Conservation (phyloP, 2,329 filamentous ascomycete genomes). For the Fusarium phyllophilum region DNA sequence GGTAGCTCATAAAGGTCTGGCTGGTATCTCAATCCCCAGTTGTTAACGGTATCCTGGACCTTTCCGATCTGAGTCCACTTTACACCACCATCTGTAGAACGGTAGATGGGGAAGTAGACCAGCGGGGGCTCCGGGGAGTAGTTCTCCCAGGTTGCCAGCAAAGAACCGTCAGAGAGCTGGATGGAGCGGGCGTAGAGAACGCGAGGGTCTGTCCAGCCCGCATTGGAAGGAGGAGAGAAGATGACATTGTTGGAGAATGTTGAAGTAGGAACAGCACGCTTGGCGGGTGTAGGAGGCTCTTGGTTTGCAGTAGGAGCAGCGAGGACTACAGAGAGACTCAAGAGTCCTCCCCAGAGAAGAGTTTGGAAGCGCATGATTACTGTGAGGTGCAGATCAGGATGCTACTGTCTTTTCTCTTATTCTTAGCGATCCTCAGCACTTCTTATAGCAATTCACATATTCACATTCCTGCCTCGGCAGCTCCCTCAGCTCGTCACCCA, state of each 20-base stretch:
- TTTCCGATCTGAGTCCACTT: slow-evolving; percentile 73
- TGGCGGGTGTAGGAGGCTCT: slow-evolving; percentile 6
- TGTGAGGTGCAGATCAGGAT: background rate
- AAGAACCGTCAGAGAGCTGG: slow-evolving; percentile 56
- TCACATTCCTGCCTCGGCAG: slow-evolving; percentile 3
- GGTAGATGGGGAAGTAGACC: slow-evolving; percentile 65
- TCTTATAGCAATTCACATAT: background rate
- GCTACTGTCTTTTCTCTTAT: background rate
- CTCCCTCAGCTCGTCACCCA: background rate
- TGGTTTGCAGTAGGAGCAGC: slow-evolving; percentile 37
- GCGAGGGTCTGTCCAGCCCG: slow-evolving; percentile 53
- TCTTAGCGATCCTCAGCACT: background rate
- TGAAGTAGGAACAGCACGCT: slow-evolving; percentile 27
- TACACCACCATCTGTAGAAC: slow-evolving; percentile 62
- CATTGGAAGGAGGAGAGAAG: slow-evolving; percentile 51
- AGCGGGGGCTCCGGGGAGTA: slow-evolving; percentile 65
- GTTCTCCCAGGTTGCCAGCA: slow-evolving; percentile 67
- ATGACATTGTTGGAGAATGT: slow-evolving; percentile 48
- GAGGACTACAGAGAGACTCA: slow-evolving; percentile 28
- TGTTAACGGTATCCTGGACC: slow-evolving; percentile 71
- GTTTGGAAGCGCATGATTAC: slow-evolving; percentile 24
- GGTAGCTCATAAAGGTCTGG: slow-evolving; percentile 74
- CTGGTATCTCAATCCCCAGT: slow-evolving; percentile 76
- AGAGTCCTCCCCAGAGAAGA: slow-evolving; percentile 27
- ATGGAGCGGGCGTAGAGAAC: slow-evolving; percentile 58